phyloP scores from a whole-genome alignment of 1,139 yeast genomes.

The Zygosaccharomyces sapae region DNA sequence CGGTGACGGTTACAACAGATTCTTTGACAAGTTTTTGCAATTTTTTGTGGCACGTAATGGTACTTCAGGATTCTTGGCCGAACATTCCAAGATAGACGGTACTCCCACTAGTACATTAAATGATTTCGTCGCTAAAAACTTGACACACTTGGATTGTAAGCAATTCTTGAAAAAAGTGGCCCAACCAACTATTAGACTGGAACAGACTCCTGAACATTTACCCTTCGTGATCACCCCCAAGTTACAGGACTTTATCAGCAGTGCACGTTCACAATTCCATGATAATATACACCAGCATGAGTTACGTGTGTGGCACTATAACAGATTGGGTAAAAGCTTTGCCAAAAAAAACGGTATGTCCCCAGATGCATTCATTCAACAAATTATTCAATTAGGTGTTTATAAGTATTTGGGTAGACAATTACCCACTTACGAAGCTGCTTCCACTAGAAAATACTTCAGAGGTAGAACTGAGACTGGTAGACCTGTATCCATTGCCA shows the following conservation, averaged over 20 bases:
- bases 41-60: constrained; percentile 80
- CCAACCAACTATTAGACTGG: constrained; percentile 2
- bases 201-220: constrained; percentile 15
- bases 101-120: constrained; percentile 90
- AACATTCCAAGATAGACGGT: constrained; percentile 98
- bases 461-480: constrained; percentile 97
- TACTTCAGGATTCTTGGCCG: constrained; percentile 88
- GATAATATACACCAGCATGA: constrained; percentile 51
- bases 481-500: constrained; percentile 76
- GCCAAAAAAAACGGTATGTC: constrained; percentile 66
- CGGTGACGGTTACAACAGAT: constrained; percentile 88
- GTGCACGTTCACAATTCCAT: constrained; percentile 55
- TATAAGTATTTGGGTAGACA: constrained; percentile 76
- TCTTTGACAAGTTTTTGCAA: constrained; percentile 88
- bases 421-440: constrained; percentile 94
- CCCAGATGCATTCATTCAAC: constrained; percentile 76
- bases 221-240: constrained; percentile 51
- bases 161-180: constrained; percentile 36
- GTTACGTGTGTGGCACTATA: constrained; percentile 63
- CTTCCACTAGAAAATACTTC: constrained; percentile 85
- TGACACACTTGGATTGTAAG: constrained; percentile 46
- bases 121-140: constrained; percentile 62
- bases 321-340: constrained; percentile 66
- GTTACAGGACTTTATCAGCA: constrained; percentile 49
- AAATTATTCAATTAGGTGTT: constrained; percentile 71